Evolutionary conservation across 75 land plant genomes (phyloP).

Genomic region (Sequoiadendron giganteum): DNA sequence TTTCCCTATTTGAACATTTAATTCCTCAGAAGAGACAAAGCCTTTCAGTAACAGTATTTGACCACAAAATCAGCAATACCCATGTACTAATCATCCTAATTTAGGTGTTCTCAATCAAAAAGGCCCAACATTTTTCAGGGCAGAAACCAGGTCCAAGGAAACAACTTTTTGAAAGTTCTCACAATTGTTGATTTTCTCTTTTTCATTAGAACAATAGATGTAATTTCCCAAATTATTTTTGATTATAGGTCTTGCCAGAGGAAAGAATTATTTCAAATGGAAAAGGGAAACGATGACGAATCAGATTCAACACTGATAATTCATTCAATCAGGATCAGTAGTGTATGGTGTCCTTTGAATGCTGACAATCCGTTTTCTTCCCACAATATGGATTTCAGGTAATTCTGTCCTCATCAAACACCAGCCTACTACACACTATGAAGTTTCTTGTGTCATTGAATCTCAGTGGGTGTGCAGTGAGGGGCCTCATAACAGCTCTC

Average conservation of each 20-base stretch:
- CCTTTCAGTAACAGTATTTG: too few species aligned
- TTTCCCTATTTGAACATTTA: too few species aligned
- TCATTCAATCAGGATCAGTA: not conserved
- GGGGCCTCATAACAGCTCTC: not conserved
- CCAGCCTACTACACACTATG: not conserved
- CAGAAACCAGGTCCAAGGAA: not conserved
- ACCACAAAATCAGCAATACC: not conserved
- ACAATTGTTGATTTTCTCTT: not conserved
- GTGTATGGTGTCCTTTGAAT: not conserved
- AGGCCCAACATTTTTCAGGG: not conserved
- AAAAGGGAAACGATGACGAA: not conserved
- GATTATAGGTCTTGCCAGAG: not conserved
- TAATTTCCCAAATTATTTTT: not conserved
- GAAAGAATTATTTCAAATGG: not conserved
- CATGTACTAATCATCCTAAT: not conserved
- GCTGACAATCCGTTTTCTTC: not conserved
- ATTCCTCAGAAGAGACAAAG: too few species aligned
- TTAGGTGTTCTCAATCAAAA: too few species aligned
- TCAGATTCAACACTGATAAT: not conserved
- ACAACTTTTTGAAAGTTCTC: not conserved
- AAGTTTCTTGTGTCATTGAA: not conserved
- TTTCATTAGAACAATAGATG: not conserved
- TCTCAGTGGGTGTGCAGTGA: conserved; percentile 5
- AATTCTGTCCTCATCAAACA: not conserved
- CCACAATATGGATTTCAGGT: not conserved